Evolutionary conservation across 1,284 basidiomycete genomes (phyloP), one percentile per base, ranked within the genome.

Genomic region (Moniliophthora roreri): DNA sequence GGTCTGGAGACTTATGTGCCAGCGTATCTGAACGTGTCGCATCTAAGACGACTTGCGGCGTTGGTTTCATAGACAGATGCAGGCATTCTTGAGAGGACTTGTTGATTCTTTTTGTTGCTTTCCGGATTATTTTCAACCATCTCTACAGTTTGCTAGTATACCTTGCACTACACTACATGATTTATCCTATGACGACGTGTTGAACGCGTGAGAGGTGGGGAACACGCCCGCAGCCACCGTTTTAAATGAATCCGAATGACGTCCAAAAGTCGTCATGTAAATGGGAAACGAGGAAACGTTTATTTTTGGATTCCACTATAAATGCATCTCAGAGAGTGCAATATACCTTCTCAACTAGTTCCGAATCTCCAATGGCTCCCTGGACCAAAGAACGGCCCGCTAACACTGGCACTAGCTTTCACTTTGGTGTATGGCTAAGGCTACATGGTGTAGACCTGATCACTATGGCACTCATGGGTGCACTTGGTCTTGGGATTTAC

Each of bases 1-100:
- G 91, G 91, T 21, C 71, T 94, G 62, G 92, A 94, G 75, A 93
- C 91, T 23, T 93, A 93, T 63, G 89, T 93, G 28, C 90, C 90
- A 47, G 90, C 91, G 58, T 93, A 92, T 66, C 80, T 93, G 61
- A 91, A 88, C 62, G 88, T 93, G 53, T 86, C 90, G 35, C 89
- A 93, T 71, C 76, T 93, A 56, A 82, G 90, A 59, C 82, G 89
- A 62, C 75, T 93, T 62, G 89, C 90, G 59, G 88, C 90, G 62
- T 76, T 92, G 63, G 90, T 92, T 64, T 86, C 87, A 71, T 89
- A 53, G 48, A 51, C 6, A 32, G 7, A 32, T 6, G 28, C 28
- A 44, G 6, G 21, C n/a, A 23, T n/a, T 20, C 23, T 21, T 24
- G 41, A 21, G 41, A 23, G 41, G 41, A 44, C 20, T 26, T 10